Conservation (phyloP, 176 grass and related monocot genomes). For the Oryza meridionalis region DNA sequence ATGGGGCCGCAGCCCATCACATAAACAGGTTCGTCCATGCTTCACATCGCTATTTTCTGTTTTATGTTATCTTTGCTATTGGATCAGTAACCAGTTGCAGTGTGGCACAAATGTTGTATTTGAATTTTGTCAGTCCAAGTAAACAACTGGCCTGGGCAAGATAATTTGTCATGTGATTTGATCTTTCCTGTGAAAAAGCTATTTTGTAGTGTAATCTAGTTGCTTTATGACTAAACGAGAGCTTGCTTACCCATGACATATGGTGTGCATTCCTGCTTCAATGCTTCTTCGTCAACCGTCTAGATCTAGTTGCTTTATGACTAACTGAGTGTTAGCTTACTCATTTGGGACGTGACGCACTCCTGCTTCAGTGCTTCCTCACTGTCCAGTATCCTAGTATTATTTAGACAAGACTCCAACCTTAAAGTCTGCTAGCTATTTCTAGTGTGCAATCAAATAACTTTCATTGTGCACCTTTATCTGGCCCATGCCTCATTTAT, state of each 20-base stretch:
- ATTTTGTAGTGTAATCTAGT: neutral
- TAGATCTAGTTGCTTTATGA: constrained; percentile 7
- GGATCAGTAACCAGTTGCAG: neutral
- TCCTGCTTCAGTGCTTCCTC: neutral
- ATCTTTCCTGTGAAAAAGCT: constrained; percentile 12
- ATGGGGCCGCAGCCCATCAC: constrained; percentile 87
- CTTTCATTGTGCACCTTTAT: neutral
- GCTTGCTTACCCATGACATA: neutral
- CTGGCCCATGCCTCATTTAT: neutral
- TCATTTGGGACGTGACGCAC: neutral
- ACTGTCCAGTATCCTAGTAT: neutral
- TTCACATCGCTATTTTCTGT: neutral
- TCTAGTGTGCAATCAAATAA: constrained; percentile 15
- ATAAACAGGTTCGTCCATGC: constrained; percentile 68
- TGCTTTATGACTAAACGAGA: constrained; percentile 10
- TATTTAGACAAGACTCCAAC: neutral
- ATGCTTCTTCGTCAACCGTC: neutral
- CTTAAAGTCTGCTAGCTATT: neutral
- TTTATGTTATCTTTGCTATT: neutral
- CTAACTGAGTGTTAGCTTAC: neutral
- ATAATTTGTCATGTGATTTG: neutral
- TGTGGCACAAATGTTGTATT: neutral
- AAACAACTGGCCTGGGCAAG: neutral
- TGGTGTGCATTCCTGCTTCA: neutral
- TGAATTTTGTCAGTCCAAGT: neutral